These are phyloP conservation scores for Saturnispora bothae DNA, from an alignment of 805 yeast genomes.

Conservation along the genomic window DNA sequence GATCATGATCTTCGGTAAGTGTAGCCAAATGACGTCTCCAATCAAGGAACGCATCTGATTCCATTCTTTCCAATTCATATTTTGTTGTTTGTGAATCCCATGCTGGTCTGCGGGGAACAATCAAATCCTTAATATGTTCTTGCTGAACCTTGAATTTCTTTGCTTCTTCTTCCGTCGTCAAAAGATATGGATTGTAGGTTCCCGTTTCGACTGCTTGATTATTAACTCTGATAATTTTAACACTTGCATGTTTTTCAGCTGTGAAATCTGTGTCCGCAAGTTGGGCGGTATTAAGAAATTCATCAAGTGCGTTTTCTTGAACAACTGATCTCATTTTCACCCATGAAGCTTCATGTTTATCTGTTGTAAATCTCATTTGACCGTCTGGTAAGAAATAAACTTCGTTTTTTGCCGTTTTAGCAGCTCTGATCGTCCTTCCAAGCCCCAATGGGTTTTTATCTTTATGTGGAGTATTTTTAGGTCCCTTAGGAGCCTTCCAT, in stretches of 20 bases:
- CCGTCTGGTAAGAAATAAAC: conserved; percentile 74
- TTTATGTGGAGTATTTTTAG: conserved; percentile 77
- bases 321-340: conserved; percentile 88
- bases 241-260: conserved; percentile 76
- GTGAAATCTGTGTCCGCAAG: conserved; percentile 93
- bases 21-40: conserved; percentile 91
- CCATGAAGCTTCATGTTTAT: conserved; percentile 77
- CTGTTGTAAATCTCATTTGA: conserved; percentile 81
- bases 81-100: conserved; percentile 72
- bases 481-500: conserved; percentile 87
- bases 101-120: conserved; percentile 85
- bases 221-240: conserved; percentile 73
- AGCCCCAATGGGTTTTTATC: conserved; percentile 77
- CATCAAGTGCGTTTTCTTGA: conserved; percentile 89
- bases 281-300: conserved; percentile 89
- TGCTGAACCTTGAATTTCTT: conserved; percentile 51
- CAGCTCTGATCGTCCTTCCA: conserved; percentile 74
- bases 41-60: conserved; percentile 79
- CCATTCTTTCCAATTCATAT: conserved; percentile 71
- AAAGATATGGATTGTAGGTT: conserved; percentile 42
- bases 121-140: conserved; percentile 56
- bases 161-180: conserved; percentile 57
- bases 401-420: conserved; percentile 57
- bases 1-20: conserved; percentile 74
- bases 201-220: conserved; percentile 56